Conservation (phyloP, 1,284 basidiomycete genomes). For the Agroathelia rolfsii region DNA sequence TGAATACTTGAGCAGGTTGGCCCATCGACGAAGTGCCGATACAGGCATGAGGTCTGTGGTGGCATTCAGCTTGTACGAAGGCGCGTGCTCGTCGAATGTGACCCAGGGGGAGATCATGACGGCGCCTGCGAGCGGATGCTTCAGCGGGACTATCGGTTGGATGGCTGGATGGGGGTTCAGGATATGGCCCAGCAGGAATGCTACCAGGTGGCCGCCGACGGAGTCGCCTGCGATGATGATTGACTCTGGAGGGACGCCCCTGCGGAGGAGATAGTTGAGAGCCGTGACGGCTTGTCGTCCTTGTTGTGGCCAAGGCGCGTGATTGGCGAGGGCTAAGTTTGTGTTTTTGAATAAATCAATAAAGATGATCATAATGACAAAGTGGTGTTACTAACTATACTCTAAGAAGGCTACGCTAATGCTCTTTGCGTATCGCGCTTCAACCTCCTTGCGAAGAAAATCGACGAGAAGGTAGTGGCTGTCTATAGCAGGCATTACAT, state of each 20-base stretch:
- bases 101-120: slow-evolving; percentile 10
- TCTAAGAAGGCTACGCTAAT: slow-evolving; percentile 10
- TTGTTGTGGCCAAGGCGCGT: slow-evolving; percentile 9
- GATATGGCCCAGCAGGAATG: slow-evolving; percentile 5
- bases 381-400: slow-evolving; percentile 8
- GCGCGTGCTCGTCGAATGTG: slow-evolving; percentile 2
- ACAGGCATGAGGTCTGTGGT: slow-evolving; percentile 4
- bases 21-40: slow-evolving; percentile 1
- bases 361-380: not conserved
- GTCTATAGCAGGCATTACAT: slow-evolving; percentile 4
- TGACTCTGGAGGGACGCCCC: slow-evolving; percentile 3
- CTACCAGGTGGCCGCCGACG: slow-evolving; percentile 2
- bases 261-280: slow-evolving; percentile 8
- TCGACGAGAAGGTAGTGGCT: slow-evolving; percentile 8
- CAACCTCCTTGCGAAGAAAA: slow-evolving; percentile 8
- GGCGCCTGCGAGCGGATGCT: slow-evolving; percentile 10
- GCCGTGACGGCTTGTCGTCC: slow-evolving; percentile 6
- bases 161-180: slow-evolving; percentile 4
- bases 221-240: slow-evolving; percentile 7
- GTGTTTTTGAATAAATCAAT: too few species aligned
- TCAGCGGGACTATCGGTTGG: slow-evolving; percentile 1
- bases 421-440: slow-evolving; percentile 5
- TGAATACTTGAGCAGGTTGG: slow-evolving; percentile 1
- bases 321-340: slow-evolving; percentile 7
- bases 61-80: slow-evolving; percentile 3